Conservation (phyloP, 352 stramenopile species). For the Thalassiosira livingstoniorum region DNA sequence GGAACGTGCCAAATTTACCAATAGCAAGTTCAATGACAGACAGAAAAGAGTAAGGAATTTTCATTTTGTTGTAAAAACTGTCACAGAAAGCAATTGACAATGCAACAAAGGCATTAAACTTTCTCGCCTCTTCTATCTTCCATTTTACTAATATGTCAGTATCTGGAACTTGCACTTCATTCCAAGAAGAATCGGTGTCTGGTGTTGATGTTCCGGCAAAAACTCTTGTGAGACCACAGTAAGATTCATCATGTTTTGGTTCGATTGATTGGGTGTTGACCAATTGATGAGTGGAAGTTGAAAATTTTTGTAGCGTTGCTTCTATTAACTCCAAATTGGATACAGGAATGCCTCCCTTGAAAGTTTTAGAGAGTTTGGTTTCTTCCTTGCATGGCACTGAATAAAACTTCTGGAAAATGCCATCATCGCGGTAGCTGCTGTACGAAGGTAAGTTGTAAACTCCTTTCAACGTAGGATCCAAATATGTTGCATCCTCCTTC, state of each 20-base stretch:
- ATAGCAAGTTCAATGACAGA: neutral
- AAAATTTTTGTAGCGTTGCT: neutral
- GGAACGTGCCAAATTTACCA: neutral
- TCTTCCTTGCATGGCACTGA: neutral
- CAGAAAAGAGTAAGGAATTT: neutral
- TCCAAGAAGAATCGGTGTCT: neutral
- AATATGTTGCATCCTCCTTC: neutral
- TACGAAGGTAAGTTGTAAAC: neutral
- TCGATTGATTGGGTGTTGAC: neutral
- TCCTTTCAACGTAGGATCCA: neutral
- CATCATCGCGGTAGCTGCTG: neutral
- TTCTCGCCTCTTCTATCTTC: neutral
- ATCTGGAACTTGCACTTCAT: neutral
- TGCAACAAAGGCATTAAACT: neutral
- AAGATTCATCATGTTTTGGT: neutral
- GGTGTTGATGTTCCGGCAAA: neutral
- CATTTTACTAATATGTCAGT: neutral
- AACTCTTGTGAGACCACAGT: neutral
- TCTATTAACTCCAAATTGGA: neutral
- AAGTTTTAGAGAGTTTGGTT: neutral
- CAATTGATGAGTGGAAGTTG: neutral
- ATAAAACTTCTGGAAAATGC: neutral
- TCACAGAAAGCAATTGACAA: neutral
- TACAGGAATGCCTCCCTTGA: neutral
- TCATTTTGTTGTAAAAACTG: neutral